These are phyloP conservation scores for Botrytis tulipae DNA, from an alignment of 2,329 filamentous ascomycete species.

Conservation along the genomic window DNA sequence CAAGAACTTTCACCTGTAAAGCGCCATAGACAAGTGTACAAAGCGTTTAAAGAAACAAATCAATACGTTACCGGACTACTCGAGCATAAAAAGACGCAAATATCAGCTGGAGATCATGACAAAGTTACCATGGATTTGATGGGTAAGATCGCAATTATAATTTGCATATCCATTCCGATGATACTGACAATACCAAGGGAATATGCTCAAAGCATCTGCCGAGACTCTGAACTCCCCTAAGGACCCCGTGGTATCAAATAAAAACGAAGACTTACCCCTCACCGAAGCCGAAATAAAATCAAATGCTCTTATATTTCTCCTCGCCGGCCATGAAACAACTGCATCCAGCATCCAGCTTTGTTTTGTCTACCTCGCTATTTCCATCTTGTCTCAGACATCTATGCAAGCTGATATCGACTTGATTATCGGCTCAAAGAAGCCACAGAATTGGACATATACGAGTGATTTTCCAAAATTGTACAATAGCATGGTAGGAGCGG, in stretches of 20 bases:
- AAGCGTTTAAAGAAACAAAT: constrained; percentile 47
- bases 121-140: constrained; percentile 33
- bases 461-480: constrained; percentile 32
- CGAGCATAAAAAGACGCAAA: constrained; percentile 35
- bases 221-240: constrained; percentile 14
- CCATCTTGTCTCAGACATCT: constrained; percentile 23
- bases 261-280: constrained; percentile 19
- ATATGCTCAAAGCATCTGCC: constrained; percentile 30
- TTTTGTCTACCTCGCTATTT: constrained; percentile 35
- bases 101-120: constrained; percentile 28
- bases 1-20: constrained; percentile 41
- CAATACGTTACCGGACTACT: constrained; percentile 53
- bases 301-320: constrained; percentile 38
- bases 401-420: constrained; percentile 35
- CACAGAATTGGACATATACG: constrained; percentile 28
- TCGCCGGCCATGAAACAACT: constrained; percentile 40
- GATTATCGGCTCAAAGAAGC: constrained; percentile 30
- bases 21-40: constrained; percentile 42
- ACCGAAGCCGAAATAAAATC: constrained; percentile 36
- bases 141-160: constrained; percentile 18
- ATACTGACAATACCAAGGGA: constrained; percentile 17
- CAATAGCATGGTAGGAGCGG: constrained; percentile 32
- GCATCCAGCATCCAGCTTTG: constrained; percentile 37
- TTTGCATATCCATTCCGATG: background rate
- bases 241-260: background rate